Conservation (phyloP, 169 alveolate genomes). For the Amoebophrya sp. region DNA sequence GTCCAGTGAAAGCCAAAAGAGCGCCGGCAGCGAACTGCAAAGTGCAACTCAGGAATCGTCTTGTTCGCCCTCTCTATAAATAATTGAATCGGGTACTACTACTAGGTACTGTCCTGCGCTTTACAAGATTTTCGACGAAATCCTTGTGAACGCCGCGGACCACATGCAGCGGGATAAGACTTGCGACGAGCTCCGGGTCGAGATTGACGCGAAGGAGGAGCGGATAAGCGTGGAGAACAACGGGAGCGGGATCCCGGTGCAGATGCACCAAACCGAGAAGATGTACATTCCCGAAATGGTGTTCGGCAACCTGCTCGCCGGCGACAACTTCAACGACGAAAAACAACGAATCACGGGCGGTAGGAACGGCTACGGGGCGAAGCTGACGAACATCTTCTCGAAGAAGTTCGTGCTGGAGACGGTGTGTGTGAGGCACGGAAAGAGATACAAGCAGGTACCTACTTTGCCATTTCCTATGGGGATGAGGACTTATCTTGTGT, state of each 20-base stretch:
- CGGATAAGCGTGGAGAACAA: slow-evolving; percentile 66
- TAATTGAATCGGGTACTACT: slow-evolving; percentile 15
- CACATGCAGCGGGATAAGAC: slow-evolving; percentile 4
- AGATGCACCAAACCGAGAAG: slow-evolving; percentile 64
- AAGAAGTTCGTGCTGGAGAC: slow-evolving; percentile 80
- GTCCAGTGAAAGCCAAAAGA: not conserved
- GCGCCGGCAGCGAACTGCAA: not conserved
- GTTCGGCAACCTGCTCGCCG: slow-evolving; percentile 92
- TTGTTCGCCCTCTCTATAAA: not conserved
- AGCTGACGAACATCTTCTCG: slow-evolving; percentile 93
- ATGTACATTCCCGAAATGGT: slow-evolving; percentile 96
- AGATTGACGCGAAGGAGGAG: slow-evolving; percentile 42
- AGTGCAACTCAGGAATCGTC: not conserved
- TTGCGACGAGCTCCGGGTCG: slow-evolving; percentile 43
- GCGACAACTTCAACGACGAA: slow-evolving; percentile 95
- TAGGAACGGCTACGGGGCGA: slow-evolving; percentile 99
- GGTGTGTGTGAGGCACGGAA: not conserved
- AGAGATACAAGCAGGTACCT: not conserved
- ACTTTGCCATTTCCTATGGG: not conserved
- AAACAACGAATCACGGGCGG: slow-evolving; percentile 98
- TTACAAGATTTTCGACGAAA: slow-evolving; percentile 94
- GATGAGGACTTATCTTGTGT: not conserved
- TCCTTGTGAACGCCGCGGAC: slow-evolving; percentile 98
- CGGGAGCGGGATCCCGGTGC: slow-evolving; percentile 74
- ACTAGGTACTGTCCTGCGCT: slow-evolving; percentile 90